Evolutionary conservation across 805 yeast species (phyloP).

Genomic region (Wickerhamomyces chaumierensis): DNA sequence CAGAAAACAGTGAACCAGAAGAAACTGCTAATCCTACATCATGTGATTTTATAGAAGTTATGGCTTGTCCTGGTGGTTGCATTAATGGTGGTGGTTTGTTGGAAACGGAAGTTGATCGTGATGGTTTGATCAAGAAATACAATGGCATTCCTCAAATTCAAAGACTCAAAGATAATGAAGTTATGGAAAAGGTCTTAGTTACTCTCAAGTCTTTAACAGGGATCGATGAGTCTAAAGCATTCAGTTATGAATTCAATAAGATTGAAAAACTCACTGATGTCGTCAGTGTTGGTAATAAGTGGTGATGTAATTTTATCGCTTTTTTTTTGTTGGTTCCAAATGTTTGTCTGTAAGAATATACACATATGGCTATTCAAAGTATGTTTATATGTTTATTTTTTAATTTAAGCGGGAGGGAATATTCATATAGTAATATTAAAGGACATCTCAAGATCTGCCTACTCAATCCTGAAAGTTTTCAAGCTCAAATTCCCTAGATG

Average conservation of each 20-base stretch:
- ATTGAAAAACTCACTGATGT: constrained; percentile 43
- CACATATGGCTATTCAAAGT: no score
- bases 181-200: constrained; percentile 22
- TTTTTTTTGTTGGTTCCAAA: no score
- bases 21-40: constrained; percentile 47
- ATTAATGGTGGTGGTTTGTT: constrained; percentile 86
- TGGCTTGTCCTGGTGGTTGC: constrained; percentile 99
- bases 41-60: constrained; percentile 81
- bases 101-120: constrained; percentile 17
- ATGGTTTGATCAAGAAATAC: constrained; percentile 21
- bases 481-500: constrained; percentile 14
- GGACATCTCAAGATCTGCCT: no score
- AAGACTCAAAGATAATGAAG: constrained; percentile 19
- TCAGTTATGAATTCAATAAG: constrained; percentile 34
- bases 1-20: constrained; percentile 2
- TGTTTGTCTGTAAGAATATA: no score
- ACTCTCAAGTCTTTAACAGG: constrained; percentile 22
- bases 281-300: constrained; percentile 41
- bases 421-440: no score
- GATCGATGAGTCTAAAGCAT: constrained; percentile 25
- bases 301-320: no score
- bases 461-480: constrained; percentile 9
- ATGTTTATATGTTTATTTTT: no score
- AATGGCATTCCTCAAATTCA: constrained; percentile 19
- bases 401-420: no score